Percentiles rank a stretch among this genome's conserved stretches.
Conservation (phyloP, 352 stramenopile species). For the Achlya hypogyna region DNA sequence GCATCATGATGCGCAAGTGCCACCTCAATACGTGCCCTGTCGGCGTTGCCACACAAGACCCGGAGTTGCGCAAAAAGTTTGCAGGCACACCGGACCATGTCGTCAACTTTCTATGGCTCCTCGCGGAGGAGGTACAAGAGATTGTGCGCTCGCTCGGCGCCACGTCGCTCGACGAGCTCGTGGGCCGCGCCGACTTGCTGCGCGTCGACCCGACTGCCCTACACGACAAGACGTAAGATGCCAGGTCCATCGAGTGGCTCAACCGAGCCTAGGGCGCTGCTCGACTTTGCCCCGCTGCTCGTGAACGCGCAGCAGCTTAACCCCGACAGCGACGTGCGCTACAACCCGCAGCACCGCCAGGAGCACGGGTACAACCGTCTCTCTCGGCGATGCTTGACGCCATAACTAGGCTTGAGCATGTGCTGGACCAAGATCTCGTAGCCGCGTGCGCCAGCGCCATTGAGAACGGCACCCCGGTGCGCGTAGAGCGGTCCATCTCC, state of each 20-base stretch:
- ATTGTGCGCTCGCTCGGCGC: constrained; percentile 83
- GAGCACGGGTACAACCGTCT: constrained; percentile 54
- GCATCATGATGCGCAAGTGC: constrained; percentile 98
- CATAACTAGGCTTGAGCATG: constrained; percentile 48
- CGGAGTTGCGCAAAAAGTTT: constrained; percentile 94
- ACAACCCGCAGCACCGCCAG: constrained; percentile 75
- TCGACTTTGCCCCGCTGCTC: constrained; percentile 90
- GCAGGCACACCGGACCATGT: constrained; percentile 93
- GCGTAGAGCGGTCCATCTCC: constrained; percentile 58
- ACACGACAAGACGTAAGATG: constrained; percentile 49
- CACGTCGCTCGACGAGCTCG: constrained; percentile 89
- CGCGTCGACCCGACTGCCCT: constrained; percentile 77
- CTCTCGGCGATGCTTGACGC: not conserved
- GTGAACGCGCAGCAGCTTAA: constrained; percentile 91
- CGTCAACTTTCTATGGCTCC: constrained; percentile 95
- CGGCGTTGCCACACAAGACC: constrained; percentile 96
- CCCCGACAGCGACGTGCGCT: constrained; percentile 67
- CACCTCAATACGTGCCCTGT: constrained; percentile 97
- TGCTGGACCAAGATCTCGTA: constrained; percentile 90
- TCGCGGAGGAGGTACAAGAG: constrained; percentile 90
- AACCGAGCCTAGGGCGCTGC: constrained; percentile 35
- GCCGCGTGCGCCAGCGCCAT: constrained; percentile 73
- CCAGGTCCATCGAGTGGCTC: no score
- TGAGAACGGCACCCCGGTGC: constrained; percentile 63
- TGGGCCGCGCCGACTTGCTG: constrained; percentile 90